Conservation (phyloP, 1,284 basidiomycete species). For the Cryptococcus sp. region DNA sequence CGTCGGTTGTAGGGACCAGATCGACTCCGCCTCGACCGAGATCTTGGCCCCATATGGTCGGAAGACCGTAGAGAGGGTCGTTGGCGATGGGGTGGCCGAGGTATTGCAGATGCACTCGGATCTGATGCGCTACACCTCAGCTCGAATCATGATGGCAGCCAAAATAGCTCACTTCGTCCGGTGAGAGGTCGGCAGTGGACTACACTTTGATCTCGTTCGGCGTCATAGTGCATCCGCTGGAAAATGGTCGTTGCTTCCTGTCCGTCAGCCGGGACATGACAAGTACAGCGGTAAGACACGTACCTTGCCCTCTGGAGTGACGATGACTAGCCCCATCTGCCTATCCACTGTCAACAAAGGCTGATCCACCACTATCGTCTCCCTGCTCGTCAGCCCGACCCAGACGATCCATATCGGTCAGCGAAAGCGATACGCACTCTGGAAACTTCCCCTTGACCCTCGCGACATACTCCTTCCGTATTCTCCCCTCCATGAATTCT, state of each 20-base stretch:
- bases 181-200: constrained; percentile 82
- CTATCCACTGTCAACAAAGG: constrained; percentile 88
- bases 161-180: constrained; percentile 66
- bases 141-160: constrained; percentile 4
- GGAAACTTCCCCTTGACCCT: constrained; percentile 78
- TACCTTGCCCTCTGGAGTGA: constrained; percentile 89
- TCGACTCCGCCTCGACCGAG: constrained; percentile 80
- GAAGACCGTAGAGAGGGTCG: constrained; percentile 77
- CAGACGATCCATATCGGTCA: neutral
- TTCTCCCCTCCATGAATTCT: constrained; percentile 73
- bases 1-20: constrained; percentile 50
- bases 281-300: too few relatives aligned
- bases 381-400: constrained; percentile 49
- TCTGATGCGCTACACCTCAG: constrained; percentile 69
- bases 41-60: constrained; percentile 72
- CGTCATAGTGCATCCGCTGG: constrained; percentile 76
- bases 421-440: constrained; percentile 52
- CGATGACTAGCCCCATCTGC: constrained; percentile 91
- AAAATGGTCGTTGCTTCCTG: constrained; percentile 88
- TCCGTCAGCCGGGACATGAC: constrained; percentile 11
- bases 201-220: constrained; percentile 74
- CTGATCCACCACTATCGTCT: constrained; percentile 73
- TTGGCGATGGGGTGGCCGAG: constrained; percentile 91
- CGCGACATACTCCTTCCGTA: constrained; percentile 88
- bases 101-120: constrained; percentile 92